Conservation (phyloP, 2,329 filamentous ascomycete species). For the Calonectria pauciramosa region DNA sequence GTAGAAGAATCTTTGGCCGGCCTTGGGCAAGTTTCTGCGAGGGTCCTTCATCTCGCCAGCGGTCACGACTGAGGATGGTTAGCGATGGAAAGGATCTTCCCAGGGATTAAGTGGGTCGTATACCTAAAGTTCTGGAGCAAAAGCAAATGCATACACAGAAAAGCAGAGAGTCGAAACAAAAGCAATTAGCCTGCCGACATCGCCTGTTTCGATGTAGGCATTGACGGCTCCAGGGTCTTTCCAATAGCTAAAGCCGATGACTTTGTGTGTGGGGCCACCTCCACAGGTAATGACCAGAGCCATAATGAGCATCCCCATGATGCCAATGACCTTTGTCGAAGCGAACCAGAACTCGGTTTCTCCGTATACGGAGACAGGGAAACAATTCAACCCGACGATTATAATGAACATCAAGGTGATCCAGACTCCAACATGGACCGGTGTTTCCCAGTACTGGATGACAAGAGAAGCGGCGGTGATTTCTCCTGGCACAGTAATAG, state of each 20-base stretch:
- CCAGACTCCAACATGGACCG: constrained; percentile 35
- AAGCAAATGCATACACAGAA: constrained; percentile 38
- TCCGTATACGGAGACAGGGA: constrained; percentile 60
- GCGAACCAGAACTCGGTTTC: constrained; percentile 66
- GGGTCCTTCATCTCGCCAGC: constrained; percentile 51
- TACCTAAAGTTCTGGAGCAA: constrained; percentile 45
- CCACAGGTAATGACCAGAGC: constrained; percentile 61
- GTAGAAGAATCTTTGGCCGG: constrained; percentile 47
- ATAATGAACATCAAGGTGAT: constrained; percentile 37
- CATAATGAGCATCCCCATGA: constrained; percentile 63
- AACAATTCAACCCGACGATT: constrained; percentile 33
- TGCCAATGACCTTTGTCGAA: constrained; percentile 61
- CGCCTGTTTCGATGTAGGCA: not conserved
- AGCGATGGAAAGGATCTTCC: not conserved
- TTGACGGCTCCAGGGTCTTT: constrained; percentile 27
- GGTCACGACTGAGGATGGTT: constrained; percentile 35
- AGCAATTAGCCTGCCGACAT: not conserved
- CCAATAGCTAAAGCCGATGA: constrained; percentile 60
- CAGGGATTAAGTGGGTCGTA: not conserved
- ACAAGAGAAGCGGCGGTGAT: constrained; percentile 34
- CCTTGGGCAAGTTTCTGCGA: constrained; percentile 48
- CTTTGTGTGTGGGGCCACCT: constrained; percentile 58
- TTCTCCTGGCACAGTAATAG: constrained; percentile 32
- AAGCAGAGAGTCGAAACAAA: constrained; percentile 26
- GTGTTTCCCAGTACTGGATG: constrained; percentile 37